phyloP scores from a whole-genome alignment of 2,329 filamentous ascomycete species.

The Chaetothyriales sp. region DNA sequence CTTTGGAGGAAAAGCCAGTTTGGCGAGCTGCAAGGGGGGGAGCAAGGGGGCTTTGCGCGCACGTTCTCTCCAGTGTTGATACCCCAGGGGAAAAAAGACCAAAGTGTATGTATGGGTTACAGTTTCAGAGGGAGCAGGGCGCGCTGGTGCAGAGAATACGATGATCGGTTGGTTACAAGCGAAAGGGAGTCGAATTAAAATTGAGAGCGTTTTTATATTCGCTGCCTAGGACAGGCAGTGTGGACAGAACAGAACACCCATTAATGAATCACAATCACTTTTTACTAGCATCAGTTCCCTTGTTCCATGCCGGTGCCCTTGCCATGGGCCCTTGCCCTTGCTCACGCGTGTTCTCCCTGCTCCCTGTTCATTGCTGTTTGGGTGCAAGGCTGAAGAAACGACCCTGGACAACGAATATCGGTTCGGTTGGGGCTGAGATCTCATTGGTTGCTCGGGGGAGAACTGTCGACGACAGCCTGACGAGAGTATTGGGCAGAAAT shows the following conservation, averaged over 20 bases:
- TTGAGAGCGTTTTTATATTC: neutral
- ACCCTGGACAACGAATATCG: no score
- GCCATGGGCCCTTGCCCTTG: no score
- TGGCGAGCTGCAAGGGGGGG: neutral
- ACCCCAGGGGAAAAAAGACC: neutral
- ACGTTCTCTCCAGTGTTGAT: neutral
- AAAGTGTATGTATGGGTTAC: neutral
- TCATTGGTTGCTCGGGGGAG: no score
- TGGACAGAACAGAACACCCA: neutral
- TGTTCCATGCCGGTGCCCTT: neutral
- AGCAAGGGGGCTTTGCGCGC: no score
- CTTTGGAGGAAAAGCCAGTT: neutral
- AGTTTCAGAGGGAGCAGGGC: neutral
- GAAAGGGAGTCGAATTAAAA: neutral
- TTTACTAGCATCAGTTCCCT: no score
- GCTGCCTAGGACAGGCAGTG: neutral
- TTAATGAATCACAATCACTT: neutral
- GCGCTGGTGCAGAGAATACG: neutral
- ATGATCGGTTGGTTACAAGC: neutral
- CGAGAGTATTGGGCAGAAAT: no score
- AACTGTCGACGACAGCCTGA: no score
- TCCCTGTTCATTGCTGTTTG: no score
- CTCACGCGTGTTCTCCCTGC: no score
- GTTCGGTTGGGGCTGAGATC: no score
- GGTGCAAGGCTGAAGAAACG: no score